Evolutionary conservation across 2,329 filamentous ascomycete genomes (phyloP), one percentile per base, ranked within the genome.

Genomic region (Aphanoascus verrucosus): DNA sequence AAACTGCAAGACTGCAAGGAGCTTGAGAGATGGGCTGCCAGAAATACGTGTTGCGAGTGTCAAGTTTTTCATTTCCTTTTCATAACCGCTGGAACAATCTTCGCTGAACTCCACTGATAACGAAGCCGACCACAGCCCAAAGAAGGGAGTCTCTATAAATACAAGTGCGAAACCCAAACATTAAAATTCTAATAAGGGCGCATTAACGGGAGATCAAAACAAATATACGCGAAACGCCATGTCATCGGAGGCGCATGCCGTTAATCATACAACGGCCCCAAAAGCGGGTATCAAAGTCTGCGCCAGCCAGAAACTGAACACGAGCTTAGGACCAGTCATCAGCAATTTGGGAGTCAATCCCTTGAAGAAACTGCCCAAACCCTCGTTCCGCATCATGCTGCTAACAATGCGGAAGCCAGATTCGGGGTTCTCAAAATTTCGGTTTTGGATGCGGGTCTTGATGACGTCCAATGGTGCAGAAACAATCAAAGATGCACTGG

Each of bases 221-320:
- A 17, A 23, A 52, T 44, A 34, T 52, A 37, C 40, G 40, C 38
- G 42, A 52, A 46, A 42, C 34, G 31, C 50, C 19, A 20, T 38
- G 31, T 20, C 17, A 28, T 4, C 34, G 17, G 12, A 52, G 31
- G 9, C 48, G 12, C 32, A 28, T 35, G 20, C n/a, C 38, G 32
- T 35, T 51, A 47, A 62, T 60, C 77, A 82, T 68, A 82, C 72
- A 55, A 83, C 68, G 70, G 82, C 81, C 65, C 81, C 87, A 71
- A 97, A 97, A 38, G 89, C 85, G 49, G 93, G 93, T 67, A 98
- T 98, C 64, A 98, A 77, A 31, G 93, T 97, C 78, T 98, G 93
- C 55, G 93, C 93, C 67, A 98, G 82, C 93, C 93, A 98, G 83
- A 98, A 98, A 57, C 90, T 96, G 78, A 98, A 98, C 58, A 97